Conservation (phyloP, 768 basidiomycete species). For the Boletus rubropictus region DNA sequence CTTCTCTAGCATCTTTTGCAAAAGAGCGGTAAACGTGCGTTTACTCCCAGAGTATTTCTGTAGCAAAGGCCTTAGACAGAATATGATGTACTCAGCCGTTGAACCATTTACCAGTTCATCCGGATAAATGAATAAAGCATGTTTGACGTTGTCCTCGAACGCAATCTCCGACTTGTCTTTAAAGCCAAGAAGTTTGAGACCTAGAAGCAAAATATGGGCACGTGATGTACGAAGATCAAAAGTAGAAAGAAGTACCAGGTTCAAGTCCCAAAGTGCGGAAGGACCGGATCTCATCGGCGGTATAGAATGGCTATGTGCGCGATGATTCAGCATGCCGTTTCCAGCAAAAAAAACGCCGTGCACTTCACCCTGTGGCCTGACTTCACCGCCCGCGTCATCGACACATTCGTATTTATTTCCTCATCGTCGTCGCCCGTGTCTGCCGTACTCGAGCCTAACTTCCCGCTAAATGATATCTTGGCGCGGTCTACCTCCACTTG, state of each 20-base stretch:
- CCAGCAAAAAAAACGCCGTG: background rate
- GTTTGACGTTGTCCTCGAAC: conserved; percentile 90
- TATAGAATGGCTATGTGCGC: conserved; percentile 66
- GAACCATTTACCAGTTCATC: conserved; percentile 66
- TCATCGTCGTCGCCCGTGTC: conserved; percentile 31
- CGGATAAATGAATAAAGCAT: conserved; percentile 87
- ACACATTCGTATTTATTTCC: conserved; percentile 35
- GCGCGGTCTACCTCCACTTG: conserved; percentile 25
- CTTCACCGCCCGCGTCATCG: conserved; percentile 41
- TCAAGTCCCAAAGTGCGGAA: conserved; percentile 78
- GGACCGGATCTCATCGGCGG: conserved; percentile 71
- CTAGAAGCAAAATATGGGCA: conserved; percentile 32
- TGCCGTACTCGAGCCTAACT: conserved; percentile 33
- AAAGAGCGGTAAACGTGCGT: conserved; percentile 82
- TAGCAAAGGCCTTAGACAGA: background rate
- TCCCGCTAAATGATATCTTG: conserved; percentile 29
- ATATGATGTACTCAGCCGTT: background rate
- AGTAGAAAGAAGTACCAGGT: conserved; percentile 53
- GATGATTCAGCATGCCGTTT: conserved; percentile 1
- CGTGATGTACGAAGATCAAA: background rate
- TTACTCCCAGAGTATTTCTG: conserved; percentile 85
- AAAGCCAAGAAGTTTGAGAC: conserved; percentile 90
- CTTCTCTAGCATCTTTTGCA: conserved; percentile 77
- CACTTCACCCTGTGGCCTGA: conserved; percentile 46
- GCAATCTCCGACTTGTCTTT: conserved; percentile 62